A percentile compares a stretch with the other conserved stretches of the same genome.
phyloP scores from a whole-genome alignment of 2,329 filamentous ascomycete genomes.

The Ascochyta pisi region DNA sequence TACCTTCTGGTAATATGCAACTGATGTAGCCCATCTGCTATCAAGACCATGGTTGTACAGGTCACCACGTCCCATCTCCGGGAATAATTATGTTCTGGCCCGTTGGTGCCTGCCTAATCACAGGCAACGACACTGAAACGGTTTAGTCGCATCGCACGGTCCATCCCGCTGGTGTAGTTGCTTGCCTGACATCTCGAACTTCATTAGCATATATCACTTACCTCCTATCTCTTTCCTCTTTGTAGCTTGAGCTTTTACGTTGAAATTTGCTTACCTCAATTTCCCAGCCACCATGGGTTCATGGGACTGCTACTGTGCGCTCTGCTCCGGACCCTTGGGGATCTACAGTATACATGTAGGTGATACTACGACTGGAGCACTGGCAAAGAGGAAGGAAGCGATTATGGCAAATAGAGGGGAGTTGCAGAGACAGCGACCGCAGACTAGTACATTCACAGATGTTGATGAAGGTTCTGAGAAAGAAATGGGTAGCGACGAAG shows the following conservation, averaged over 20 bases:
- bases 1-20: no score
- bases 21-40: no score
- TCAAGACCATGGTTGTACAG: no score
- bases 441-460: slow-evolving; percentile 1
- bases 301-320: slow-evolving; percentile 30
- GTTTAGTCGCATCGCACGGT: neutral
- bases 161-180: neutral
- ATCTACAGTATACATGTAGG: slow-evolving; percentile 10
- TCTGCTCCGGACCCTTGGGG: slow-evolving; percentile 22
- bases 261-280: no score
- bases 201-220: neutral
- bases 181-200: neutral
- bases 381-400: slow-evolving; percentile 9
- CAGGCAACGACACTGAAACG: neutral
- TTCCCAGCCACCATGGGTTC: slow-evolving; percentile 15
- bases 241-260: neutral
- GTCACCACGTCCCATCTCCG: neutral
- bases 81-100: neutral
- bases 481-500: neutral
- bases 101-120: neutral
- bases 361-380: slow-evolving; percentile 5
- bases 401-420: slow-evolving; percentile 11
- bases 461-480: neutral
- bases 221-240: neutral
- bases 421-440: slow-evolving; percentile 2